A percentile compares a stretch with the other conserved stretches of the same genome.
Conservation (phyloP, 352 stramenopile genomes). For the Pythium phragmiticola region DNA sequence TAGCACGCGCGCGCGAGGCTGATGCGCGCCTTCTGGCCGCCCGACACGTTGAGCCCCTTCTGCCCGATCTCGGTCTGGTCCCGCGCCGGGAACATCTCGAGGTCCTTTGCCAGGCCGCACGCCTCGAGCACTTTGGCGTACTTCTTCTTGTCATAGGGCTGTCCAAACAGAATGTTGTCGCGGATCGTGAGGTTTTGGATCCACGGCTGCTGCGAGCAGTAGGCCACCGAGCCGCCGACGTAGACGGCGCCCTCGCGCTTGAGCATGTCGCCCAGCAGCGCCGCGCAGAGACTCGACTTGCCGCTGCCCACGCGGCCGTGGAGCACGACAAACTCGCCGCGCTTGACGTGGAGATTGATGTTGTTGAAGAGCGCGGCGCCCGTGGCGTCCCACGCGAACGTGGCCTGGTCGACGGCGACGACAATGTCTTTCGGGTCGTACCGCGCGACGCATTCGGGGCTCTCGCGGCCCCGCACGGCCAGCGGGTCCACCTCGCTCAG, state of each 20-base stretch:
- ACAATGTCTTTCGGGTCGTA: constrained; percentile 56
- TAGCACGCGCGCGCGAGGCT: constrained; percentile 57
- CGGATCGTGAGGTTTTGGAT: constrained; percentile 89
- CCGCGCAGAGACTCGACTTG: neutral
- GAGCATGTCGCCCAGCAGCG: neutral
- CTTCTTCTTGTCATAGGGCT: constrained; percentile 50
- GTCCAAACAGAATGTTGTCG: constrained; percentile 96
- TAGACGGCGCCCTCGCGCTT: neutral
- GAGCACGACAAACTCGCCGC: neutral
- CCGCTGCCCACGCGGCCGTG: neutral
- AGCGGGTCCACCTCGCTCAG: neutral
- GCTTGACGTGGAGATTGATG: neutral
- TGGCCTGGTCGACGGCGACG: neutral
- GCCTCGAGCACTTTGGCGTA: constrained; percentile 80
- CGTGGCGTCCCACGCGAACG: neutral
- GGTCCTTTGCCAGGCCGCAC: constrained; percentile 72
- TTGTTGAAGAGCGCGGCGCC: no score
- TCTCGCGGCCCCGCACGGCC: constrained; percentile 40
- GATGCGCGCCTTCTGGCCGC: constrained; percentile 52
- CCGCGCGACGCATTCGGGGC: constrained; percentile 40
- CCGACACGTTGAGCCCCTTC: constrained; percentile 48
- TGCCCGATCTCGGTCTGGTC: constrained; percentile 63
- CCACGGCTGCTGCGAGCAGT: neutral
- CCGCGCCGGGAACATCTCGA: constrained; percentile 73
- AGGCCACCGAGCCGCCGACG: neutral